These are phyloP conservation scores for Balakata baccata DNA, from an alignment of 345 rosid species.

Conservation along the genomic window DNA sequence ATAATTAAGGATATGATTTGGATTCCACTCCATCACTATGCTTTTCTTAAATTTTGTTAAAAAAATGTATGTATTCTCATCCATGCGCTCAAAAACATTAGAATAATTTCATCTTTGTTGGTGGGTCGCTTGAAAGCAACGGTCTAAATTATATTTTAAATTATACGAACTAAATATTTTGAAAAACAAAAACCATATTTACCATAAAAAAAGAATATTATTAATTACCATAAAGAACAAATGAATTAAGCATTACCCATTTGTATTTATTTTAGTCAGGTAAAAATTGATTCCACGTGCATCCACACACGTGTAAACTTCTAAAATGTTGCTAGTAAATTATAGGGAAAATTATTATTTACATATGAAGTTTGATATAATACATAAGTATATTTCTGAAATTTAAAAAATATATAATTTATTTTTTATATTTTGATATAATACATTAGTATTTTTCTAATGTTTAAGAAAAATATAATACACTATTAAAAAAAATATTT, in stretches of 20 bases:
- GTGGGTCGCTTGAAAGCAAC: slow-evolving; percentile 25
- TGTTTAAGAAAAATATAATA: too few species aligned
- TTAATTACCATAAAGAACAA: not conserved
- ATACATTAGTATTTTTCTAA: too few species aligned
- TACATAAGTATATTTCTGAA: too few species aligned
- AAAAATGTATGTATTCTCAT: slow-evolving; percentile 16
- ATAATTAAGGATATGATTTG: slow-evolving; percentile 30
- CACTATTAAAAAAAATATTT: too few species aligned
- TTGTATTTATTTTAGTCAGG: not conserved
- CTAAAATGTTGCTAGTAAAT: not conserved
- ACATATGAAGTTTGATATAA: too few species aligned
- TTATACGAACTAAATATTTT: not conserved
- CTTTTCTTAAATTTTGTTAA: slow-evolving; percentile 19
- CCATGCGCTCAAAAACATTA: slow-evolving; percentile 19
- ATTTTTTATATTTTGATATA: too few species aligned
- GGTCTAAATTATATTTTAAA: slow-evolving; percentile 17
- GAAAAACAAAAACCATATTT: not conserved
- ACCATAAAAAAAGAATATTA: not conserved
- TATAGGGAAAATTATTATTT: too few species aligned
- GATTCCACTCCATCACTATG: slow-evolving; percentile 36
- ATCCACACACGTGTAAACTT: not conserved
- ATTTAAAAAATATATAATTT: too few species aligned
- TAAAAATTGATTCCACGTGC: not conserved
- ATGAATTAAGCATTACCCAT: not conserved
- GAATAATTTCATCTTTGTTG: not conserved